phyloP scores from a whole-genome alignment of 768 basidiomycete species.

The Cytidiella melzeri region DNA sequence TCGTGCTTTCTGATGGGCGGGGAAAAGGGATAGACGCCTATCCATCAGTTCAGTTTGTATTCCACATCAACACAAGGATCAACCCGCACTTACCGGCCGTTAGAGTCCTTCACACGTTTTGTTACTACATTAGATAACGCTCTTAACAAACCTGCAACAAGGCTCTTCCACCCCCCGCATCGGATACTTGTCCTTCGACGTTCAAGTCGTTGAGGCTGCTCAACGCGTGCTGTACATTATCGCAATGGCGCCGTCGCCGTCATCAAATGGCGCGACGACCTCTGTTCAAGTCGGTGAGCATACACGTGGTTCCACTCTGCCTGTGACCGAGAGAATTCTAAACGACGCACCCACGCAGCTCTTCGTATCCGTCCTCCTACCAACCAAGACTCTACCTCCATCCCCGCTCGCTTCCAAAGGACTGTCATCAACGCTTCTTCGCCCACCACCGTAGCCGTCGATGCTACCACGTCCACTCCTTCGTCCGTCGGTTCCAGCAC shows the following conservation, averaged over 20 bases:
- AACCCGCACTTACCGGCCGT: no score
- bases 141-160: no score
- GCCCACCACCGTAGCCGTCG: constrained; percentile 75
- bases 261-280: constrained; percentile 57
- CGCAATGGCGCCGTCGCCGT: constrained; percentile 73
- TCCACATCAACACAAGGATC: no score
- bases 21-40: no score
- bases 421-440: constrained; percentile 77
- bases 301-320: neutral
- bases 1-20: neutral
- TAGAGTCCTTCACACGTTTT: no score
- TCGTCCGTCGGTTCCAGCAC: constrained; percentile 45
- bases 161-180: no score
- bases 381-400: constrained; percentile 73
- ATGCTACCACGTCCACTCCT: constrained; percentile 52
- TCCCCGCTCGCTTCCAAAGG: constrained; percentile 92
- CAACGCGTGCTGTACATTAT: constrained; percentile 19
- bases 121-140: no score
- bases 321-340: neutral
- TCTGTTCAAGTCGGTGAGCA: constrained; percentile 91
- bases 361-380: constrained; percentile 89
- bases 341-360: constrained; percentile 38
- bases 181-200: constrained; percentile 13
- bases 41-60: no score
- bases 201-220: constrained; percentile 22